Percentiles rank a stretch among this genome's conserved stretches.
Evolutionary conservation across 2,329 filamentous ascomycete genomes (phyloP).

Genomic region (Aureobasidium zeae): DNA sequence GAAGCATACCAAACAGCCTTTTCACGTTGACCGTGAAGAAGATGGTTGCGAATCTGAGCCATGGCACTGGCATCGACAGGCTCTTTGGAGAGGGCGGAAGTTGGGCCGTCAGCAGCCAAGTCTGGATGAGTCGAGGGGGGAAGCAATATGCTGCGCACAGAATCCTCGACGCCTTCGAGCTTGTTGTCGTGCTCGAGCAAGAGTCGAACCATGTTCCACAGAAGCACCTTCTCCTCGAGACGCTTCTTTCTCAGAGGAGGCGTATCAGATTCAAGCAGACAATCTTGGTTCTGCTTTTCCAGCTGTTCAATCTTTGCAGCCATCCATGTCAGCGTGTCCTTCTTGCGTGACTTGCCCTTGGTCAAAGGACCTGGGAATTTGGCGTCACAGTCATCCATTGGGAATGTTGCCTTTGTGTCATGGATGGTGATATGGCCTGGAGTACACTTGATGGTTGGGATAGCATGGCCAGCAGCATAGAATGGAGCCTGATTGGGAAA

Average conservation of each 20-base stretch:
- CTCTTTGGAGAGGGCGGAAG: constrained; percentile 43
- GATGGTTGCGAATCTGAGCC: constrained; percentile 60
- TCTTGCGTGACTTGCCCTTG: constrained; percentile 93
- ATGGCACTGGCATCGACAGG: constrained; percentile 60
- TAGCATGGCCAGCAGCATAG: constrained; percentile 63
- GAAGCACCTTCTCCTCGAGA: constrained; percentile 64
- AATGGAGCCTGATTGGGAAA: constrained; percentile 85
- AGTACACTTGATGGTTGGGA: constrained; percentile 70
- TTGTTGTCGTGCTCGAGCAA: constrained; percentile 80
- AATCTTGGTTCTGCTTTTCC: constrained; percentile 45
- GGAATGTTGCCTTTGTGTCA: constrained; percentile 63
- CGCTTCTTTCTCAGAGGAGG: constrained; percentile 58
- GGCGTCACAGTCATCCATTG: constrained; percentile 60
- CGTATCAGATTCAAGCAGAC: constrained; percentile 42
- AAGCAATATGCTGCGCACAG: constrained; percentile 64
- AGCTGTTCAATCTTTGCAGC: constrained; percentile 63
- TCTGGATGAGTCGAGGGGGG: constrained; percentile 38
- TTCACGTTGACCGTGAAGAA: constrained; percentile 75
- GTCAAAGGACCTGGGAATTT: constrained; percentile 87
- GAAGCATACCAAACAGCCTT: constrained; percentile 89
- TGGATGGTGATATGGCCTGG: constrained; percentile 75
- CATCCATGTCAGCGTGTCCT: constrained; percentile 79
- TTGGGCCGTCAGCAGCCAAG: constrained; percentile 24
- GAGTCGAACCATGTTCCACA: constrained; percentile 78
- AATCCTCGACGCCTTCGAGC: constrained; percentile 69